These are phyloP conservation scores for Veloporphyrellus conicus DNA, from an alignment of 1,284 basidiomycete genomes.

Conservation along the genomic window DNA sequence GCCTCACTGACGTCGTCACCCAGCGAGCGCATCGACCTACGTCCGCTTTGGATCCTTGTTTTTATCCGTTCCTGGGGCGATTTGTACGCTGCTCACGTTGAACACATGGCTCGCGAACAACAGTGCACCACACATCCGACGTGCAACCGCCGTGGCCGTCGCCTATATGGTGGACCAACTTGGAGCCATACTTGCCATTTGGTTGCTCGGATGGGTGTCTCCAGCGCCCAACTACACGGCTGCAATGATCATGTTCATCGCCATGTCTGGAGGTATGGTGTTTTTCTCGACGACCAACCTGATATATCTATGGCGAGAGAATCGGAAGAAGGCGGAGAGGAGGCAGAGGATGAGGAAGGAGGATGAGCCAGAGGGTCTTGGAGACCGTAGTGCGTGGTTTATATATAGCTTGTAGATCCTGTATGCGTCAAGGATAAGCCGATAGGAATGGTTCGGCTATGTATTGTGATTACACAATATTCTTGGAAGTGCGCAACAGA, in stretches of 20 bases:
- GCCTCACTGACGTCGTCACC: too few relatives aligned
- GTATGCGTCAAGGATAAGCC: too few relatives aligned
- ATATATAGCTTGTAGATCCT: slow-evolving; percentile 26
- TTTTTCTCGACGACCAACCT: slow-evolving; percentile 32
- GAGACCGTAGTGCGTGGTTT: slow-evolving; percentile 34
- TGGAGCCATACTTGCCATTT: slow-evolving; percentile 55
- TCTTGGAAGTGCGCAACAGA: too few relatives aligned
- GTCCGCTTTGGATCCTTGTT: slow-evolving; percentile 51
- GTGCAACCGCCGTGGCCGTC: slow-evolving; percentile 52
- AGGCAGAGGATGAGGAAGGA: slow-evolving; percentile 14
- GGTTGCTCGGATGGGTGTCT: slow-evolving; percentile 46
- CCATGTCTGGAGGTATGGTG: slow-evolving; percentile 35
- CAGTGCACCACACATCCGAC: slow-evolving; percentile 49
- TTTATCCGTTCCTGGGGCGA: slow-evolving; percentile 45
- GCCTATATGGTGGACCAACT: slow-evolving; percentile 50
- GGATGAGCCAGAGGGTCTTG: slow-evolving; percentile 21
- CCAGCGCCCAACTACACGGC: slow-evolving; percentile 41
- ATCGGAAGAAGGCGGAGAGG: slow-evolving; percentile 20
- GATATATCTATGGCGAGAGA: slow-evolving; percentile 22
- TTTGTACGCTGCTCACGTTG: slow-evolving; percentile 42
- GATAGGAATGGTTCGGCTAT: too few relatives aligned
- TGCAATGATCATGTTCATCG: slow-evolving; percentile 39
- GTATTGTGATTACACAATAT: too few relatives aligned
- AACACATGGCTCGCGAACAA: slow-evolving; percentile 59
- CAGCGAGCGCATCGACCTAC: slow-evolving; percentile 28